These are phyloP conservation scores for Aspergillus melleus DNA, from an alignment of 2,329 filamentous ascomycete species.

Conservation along the genomic window DNA sequence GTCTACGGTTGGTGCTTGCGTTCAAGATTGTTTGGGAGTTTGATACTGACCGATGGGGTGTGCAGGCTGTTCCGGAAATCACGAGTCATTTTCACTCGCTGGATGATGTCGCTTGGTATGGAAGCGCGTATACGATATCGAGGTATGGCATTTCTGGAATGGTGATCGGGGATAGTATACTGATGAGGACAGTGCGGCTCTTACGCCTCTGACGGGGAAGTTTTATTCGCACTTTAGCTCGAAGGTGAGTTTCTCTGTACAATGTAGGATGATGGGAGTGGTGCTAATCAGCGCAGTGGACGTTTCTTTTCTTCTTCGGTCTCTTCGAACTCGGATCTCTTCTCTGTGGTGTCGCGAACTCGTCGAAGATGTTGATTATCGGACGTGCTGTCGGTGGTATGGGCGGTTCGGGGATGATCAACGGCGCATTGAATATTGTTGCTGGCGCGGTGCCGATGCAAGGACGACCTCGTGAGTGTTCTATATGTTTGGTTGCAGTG, in stretches of 20 bases:
- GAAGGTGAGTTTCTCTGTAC: conserved; percentile 24
- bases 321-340: conserved; percentile 31
- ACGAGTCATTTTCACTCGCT: conserved; percentile 42
- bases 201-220: conserved; percentile 56
- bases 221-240: conserved; percentile 48
- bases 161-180: neutral
- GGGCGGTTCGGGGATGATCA: conserved; percentile 27
- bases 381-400: conserved; percentile 30
- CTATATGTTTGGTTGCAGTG: neutral
- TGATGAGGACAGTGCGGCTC: conserved; percentile 41
- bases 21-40: too few relatives aligned
- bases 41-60: neutral
- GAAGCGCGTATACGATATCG: conserved; percentile 44
- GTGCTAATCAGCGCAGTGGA: conserved; percentile 14
- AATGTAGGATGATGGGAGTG: neutral
- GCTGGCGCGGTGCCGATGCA: conserved; percentile 25
- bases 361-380: conserved; percentile 32
- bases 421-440: conserved; percentile 28
- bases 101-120: conserved; percentile 39
- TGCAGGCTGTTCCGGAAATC: conserved; percentile 49
- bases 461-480: conserved; percentile 23
- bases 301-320: conserved; percentile 26
- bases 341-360: conserved; percentile 27
- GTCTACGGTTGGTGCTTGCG: conserved; percentile 41
- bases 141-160: conserved; percentile 15